Evolutionary conservation across 202 grass and related monocot genomes (phyloP).

Genomic region (Eragrostis tef): DNA sequence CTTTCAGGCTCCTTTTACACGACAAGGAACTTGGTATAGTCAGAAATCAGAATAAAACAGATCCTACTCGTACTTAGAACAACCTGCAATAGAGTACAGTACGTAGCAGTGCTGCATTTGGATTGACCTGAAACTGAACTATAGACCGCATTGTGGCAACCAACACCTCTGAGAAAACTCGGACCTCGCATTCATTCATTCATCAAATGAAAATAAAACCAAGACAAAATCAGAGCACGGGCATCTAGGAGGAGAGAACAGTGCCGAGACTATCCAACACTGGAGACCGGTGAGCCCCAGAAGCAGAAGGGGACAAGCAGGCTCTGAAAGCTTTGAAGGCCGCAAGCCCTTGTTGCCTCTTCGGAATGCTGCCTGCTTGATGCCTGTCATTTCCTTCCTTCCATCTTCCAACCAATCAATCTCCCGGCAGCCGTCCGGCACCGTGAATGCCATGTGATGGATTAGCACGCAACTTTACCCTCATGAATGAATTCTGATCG

Average conservation of each 20-base stretch:
- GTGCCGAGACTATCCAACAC: background rate
- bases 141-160: background rate
- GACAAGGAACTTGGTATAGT: background rate
- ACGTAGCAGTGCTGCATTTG: background rate
- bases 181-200: no score
- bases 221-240: background rate
- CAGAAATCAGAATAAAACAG: background rate
- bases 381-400: slow-evolving; percentile 31
- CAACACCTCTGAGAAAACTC: slow-evolving; percentile 16
- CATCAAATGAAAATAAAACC: background rate
- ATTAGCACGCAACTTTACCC: slow-evolving; percentile 34
- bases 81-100: slow-evolving; percentile 4
- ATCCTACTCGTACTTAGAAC: background rate
- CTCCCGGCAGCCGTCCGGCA: no score
- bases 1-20: background rate
- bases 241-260: background rate
- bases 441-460: background rate
- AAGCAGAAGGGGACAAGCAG: slow-evolving; percentile 45
- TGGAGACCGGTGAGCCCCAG: slow-evolving; percentile 21
- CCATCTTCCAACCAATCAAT: slow-evolving; percentile 26
- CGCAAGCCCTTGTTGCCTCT: slow-evolving; percentile 46
- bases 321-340: slow-evolving; percentile 49
- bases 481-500: slow-evolving; percentile 16
- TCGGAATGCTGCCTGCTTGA: slow-evolving; percentile 47
- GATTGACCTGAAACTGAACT: slow-evolving; percentile 25